A percentile compares a stretch with the other conserved stretches of the same genome.
Conservation (phyloP, 2,329 filamentous ascomycete genomes). For the Sclerotinia glacialis region DNA sequence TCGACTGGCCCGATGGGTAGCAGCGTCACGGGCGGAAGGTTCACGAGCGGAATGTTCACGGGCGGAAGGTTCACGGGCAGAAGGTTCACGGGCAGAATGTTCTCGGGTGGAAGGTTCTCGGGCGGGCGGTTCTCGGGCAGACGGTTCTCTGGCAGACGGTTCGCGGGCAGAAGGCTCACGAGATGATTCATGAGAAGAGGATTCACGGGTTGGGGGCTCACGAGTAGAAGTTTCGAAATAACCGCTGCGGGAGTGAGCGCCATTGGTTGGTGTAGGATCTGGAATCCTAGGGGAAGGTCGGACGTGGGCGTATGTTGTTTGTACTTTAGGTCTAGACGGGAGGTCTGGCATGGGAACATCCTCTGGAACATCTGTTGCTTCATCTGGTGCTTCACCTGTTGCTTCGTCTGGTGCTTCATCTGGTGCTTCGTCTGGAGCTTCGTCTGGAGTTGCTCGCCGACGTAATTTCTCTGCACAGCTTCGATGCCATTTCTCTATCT, state of each 20-base stretch:
- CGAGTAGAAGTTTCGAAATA: slow-evolving; percentile 22
- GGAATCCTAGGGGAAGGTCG: slow-evolving; percentile 24
- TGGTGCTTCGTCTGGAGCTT: slow-evolving; percentile 20
- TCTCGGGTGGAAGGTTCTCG: background rate
- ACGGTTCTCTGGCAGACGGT: background rate
- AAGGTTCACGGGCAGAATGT: background rate
- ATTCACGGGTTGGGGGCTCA: slow-evolving; percentile 23
- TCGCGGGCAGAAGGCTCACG: slow-evolving; percentile 25
- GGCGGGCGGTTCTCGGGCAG: background rate
- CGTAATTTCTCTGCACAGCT: slow-evolving; percentile 69
- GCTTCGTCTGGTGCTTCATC: background rate
- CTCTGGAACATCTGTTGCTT: too few species aligned
- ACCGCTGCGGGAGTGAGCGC: slow-evolving; percentile 9
- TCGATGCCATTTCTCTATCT: slow-evolving; percentile 86
- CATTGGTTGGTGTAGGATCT: slow-evolving; percentile 13
- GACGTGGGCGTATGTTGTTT: slow-evolving; percentile 35
- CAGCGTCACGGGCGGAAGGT: background rate
- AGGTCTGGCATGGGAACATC: slow-evolving; percentile 35
- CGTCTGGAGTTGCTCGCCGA: slow-evolving; percentile 49
- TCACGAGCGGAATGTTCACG: background rate
- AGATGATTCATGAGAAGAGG: slow-evolving; percentile 28
- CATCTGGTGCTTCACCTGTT: slow-evolving; percentile 10
- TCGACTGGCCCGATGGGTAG: slow-evolving; percentile 15
- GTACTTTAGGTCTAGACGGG: slow-evolving; percentile 35
- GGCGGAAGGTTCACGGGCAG: background rate